These are phyloP conservation scores for Pneumocystis jirovecii DNA, from an alignment of 1,139 yeast species.

Conservation along the genomic window DNA sequence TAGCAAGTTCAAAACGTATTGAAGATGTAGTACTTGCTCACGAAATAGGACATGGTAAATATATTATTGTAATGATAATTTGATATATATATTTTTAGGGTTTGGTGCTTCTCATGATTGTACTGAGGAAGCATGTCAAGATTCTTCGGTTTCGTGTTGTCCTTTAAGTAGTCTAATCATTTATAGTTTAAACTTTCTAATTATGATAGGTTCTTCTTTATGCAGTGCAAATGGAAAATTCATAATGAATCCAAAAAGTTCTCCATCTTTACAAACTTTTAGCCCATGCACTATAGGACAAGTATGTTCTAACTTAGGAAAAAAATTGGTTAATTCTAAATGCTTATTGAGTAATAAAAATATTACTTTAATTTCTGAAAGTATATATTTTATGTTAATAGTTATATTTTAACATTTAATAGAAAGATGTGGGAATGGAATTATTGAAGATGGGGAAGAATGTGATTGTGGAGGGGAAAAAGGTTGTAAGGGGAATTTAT, in stretches of 20 bases:
- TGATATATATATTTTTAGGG: slow-evolving; percentile 7
- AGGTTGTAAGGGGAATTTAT: slow-evolving; percentile 24
- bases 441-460: slow-evolving; percentile 30
- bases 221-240: slow-evolving; percentile 25
- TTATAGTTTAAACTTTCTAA: slow-evolving; percentile 22
- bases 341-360: slow-evolving; percentile 26
- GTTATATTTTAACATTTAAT: slow-evolving; percentile 4
- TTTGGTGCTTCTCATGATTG: slow-evolving; percentile 34
- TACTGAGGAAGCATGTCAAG: slow-evolving; percentile 24
- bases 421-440: slow-evolving; percentile 29
- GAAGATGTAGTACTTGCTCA: slow-evolving; percentile 30
- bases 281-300: slow-evolving; percentile 27
- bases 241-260: slow-evolving; percentile 26
- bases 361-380: slow-evolving; percentile 18
- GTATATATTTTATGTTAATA: not conserved
- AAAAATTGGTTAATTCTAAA: slow-evolving; percentile 22
- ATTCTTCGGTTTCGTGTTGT: slow-evolving; percentile 13
- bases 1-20: slow-evolving; percentile 21
- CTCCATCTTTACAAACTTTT: slow-evolving; percentile 22
- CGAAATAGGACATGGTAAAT: slow-evolving; percentile 25
- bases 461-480: slow-evolving; percentile 29
- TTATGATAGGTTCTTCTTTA: slow-evolving; percentile 19
- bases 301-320: slow-evolving; percentile 24
- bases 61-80: not conserved
- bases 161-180: not conserved